A percentile compares a stretch with the other conserved stretches of the same genome.
phyloP scores from a whole-genome alignment of 257 asterid species.

The Solanum chilense region DNA sequence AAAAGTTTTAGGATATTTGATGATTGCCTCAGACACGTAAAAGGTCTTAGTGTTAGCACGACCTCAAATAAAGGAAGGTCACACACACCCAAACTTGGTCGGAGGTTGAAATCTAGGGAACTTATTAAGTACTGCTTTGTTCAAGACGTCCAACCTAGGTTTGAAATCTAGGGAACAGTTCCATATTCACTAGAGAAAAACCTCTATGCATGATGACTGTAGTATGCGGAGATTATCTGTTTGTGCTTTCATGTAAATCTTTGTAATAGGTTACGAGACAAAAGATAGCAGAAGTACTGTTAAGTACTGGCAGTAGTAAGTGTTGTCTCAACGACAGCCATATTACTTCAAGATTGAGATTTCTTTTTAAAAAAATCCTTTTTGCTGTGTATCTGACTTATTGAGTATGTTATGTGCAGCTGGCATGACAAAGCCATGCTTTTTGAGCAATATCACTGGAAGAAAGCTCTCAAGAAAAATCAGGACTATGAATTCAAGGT shows the following conservation, averaged over 20 bases:
- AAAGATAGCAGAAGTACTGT: neutral
- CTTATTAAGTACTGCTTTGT: neutral
- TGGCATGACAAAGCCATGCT: constrained; percentile 94
- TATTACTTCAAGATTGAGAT: neutral
- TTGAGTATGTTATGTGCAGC: constrained; percentile 25
- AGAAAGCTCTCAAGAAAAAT: constrained; percentile 63
- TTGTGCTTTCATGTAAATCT: neutral
- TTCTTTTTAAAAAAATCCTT: neutral
- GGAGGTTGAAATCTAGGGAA: neutral
- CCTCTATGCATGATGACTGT: neutral
- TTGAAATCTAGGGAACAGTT: neutral
- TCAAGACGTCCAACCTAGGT: neutral
- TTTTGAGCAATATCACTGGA: constrained; percentile 92
- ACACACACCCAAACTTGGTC: neutral
- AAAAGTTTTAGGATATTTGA: neutral
- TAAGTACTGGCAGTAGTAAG: neutral
- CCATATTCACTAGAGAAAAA: neutral
- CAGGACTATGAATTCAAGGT: constrained; percentile 77
- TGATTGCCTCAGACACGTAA: neutral
- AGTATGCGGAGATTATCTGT: neutral
- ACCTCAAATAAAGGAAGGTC: neutral
- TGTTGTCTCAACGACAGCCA: neutral
- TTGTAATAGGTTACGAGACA: neutral
- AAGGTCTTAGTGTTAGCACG: neutral
- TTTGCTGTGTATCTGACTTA: neutral